Conservation (phyloP, 257 asterid genomes). For the Eucommia ulmoides region DNA sequence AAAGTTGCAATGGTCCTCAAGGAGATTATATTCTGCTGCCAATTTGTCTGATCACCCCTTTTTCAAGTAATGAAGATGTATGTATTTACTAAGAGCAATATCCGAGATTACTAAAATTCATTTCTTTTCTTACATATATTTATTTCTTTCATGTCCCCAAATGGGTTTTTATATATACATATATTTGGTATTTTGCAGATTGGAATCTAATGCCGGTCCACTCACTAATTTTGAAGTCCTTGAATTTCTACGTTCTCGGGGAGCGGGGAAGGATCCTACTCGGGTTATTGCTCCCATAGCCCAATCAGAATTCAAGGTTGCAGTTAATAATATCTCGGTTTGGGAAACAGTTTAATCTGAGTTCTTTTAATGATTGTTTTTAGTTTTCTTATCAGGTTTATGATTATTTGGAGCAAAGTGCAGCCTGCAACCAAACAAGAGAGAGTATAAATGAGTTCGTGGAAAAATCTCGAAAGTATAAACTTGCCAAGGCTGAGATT, state of each 20-base stretch:
- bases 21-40: too few species aligned
- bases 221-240: conserved; percentile 77
- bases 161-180: too few species aligned
- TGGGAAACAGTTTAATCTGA: too few species aligned
- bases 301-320: conserved; percentile 75
- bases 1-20: too few species aligned
- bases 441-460: conserved; percentile 24
- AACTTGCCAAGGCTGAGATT: conserved; percentile 60
- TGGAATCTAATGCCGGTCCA: conserved; percentile 41
- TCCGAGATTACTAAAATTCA: too few species aligned
- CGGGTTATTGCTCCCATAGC: conserved; percentile 46
- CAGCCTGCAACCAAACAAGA: conserved; percentile 57
- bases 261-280: conserved; percentile 67
- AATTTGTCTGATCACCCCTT: too few species aligned
- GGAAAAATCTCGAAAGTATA: conserved; percentile 33
- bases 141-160: too few species aligned
- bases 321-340: too few species aligned
- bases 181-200: conserved; percentile 22
- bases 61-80: too few species aligned
- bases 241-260: conserved; percentile 61
- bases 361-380: conserved; percentile 4
- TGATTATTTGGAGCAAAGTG: conserved; percentile 57
- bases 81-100: too few species aligned
- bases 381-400: conserved; percentile 31
- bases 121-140: too few species aligned